Base-by-base conservation (phyloP, 2,329 filamentous ascomycete genomes). In the Diaporthe citriasiana region DNA sequence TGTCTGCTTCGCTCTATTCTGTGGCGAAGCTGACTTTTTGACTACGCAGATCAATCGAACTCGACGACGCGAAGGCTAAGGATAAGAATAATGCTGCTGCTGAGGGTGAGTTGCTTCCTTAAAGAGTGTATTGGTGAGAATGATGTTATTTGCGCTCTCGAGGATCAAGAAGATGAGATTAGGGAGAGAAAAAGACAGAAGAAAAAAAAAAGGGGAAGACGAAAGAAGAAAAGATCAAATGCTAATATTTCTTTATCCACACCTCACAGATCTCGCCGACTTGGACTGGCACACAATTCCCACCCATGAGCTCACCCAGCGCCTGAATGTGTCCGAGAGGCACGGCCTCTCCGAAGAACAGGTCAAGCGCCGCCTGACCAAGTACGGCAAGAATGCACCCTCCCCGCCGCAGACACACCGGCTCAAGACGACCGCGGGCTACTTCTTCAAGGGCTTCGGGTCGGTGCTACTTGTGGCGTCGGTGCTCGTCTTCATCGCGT, bases 371-470 rank as follows among this genome's bases (percentile, higher is more conserved):
- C 88, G 89, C 50, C 80, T 89, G 9, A 84, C 84, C 56, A 86
- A 93, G 78, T 89, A 93, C 82, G 93, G 93, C 47, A 89, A 83
- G 74, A 95, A 95, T 79, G 87, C 88, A 10, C 91, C 91, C 6
- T 91, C 92, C 5, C 88, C 90, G 4, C 90, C 93, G 1, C 90
- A 91, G 19, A 92, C 91, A 6, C 89, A 88, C 74, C 87, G 88
- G 76, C 80, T 91, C 57, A 85, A 85, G 56, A 90, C 89, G 75
- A 87, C 91, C 7, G 82, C 92, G 45, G 89, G 89, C 25, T 95
- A 95, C 82, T 91, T 95, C 78, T 95, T 95, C 83, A 92, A 92
- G 76, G 93, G 93, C 1, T 96, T 95, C 77, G 93, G 93, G 3
- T 87, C 90, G 1, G 90, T 96, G 68, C 86, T 95, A 4, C 87